A percentile compares a stretch with the other conserved stretches of the same genome.
These are phyloP conservation scores for Aphanomyces invadans DNA, from an alignment of 352 stramenopile species.

Conservation along the genomic window DNA sequence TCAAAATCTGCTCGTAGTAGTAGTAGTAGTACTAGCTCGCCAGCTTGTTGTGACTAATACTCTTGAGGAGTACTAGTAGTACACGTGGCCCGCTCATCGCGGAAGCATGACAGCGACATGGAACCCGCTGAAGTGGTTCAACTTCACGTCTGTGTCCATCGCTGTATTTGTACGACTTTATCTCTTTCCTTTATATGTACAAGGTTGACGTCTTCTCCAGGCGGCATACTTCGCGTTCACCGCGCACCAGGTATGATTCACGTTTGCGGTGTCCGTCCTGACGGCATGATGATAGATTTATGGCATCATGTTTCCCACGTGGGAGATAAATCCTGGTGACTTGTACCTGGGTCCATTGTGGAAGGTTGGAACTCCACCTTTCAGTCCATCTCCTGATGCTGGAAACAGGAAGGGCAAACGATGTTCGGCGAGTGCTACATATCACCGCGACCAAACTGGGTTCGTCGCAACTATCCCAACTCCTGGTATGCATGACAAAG, in stretches of 20 bases:
- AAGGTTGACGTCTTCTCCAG: background rate
- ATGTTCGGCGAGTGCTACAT: slow-evolving; percentile 55
- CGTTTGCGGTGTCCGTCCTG: background rate
- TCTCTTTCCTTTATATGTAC: background rate
- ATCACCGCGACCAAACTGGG: slow-evolving; percentile 41
- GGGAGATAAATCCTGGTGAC: slow-evolving; percentile 32
- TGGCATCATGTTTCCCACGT: slow-evolving; percentile 62
- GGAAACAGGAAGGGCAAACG: slow-evolving; percentile 37
- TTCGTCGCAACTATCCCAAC: slow-evolving; percentile 15
- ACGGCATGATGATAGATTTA: too few relatives aligned
- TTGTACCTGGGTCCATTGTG: slow-evolving; percentile 57
- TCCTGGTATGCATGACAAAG: background rate
- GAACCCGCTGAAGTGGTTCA: slow-evolving; percentile 7
- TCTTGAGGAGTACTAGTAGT: background rate
- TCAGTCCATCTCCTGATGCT: background rate
- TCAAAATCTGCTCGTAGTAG: too few relatives aligned
- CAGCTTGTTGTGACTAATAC: too few relatives aligned
- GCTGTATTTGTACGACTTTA: slow-evolving; percentile 3
- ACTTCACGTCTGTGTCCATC: slow-evolving; percentile 18
- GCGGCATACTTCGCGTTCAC: slow-evolving; percentile 12
- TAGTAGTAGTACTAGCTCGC: background rate
- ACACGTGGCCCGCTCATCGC: background rate
- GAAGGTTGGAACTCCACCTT: slow-evolving; percentile 28
- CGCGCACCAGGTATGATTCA: slow-evolving; percentile 1
- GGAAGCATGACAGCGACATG: background rate